These are phyloP conservation scores for Asterophora parasitica DNA, from an alignment of 768 basidiomycete genomes.

Conservation along the genomic window DNA sequence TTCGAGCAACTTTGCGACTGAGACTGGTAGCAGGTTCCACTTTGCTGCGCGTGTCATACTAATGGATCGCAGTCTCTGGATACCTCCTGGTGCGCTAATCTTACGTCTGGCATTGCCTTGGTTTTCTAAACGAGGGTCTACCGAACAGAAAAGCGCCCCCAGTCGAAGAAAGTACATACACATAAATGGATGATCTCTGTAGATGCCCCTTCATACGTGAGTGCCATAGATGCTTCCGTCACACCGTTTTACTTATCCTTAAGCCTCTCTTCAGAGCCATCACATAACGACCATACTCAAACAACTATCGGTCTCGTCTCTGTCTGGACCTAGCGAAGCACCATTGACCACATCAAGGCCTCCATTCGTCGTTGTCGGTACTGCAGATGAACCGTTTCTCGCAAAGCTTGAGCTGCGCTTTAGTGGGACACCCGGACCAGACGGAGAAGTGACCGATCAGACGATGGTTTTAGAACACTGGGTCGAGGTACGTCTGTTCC, in stretches of 20 bases:
- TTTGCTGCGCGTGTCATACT: conserved; percentile 43
- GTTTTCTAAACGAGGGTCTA: background rate
- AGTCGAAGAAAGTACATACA: conserved; percentile 25
- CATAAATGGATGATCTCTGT: conserved; percentile 56
- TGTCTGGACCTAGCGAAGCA: conserved; percentile 15
- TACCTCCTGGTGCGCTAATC: conserved; percentile 33
- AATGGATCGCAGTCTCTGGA: conserved; percentile 44
- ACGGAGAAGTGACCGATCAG: conserved; percentile 24
- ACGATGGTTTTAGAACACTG: conserved; percentile 44
- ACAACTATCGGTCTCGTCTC: conserved; percentile 31
- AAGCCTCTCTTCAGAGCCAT: conserved; percentile 25
- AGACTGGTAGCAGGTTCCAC: conserved; percentile 38
- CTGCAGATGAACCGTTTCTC: conserved; percentile 38
- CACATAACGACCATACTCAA: conserved; percentile 43
- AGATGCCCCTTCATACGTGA: conserved; percentile 48
- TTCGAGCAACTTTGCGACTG: background rate
- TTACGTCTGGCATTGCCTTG: background rate
- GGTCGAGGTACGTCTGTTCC: conserved; percentile 40
- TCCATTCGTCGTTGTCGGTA: conserved; percentile 43
- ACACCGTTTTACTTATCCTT: background rate
- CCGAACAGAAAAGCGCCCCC: conserved; percentile 25
- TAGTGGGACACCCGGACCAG: conserved; percentile 24
- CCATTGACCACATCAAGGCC: conserved; percentile 26
- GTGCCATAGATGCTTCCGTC: conserved; percentile 10
- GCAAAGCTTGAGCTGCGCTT: conserved; percentile 45